Percentiles rank a stretch among this genome's conserved stretches.
phyloP scores from a whole-genome alignment of 1,139 yeast species.

The Meyerozyma smithsonii region DNA sequence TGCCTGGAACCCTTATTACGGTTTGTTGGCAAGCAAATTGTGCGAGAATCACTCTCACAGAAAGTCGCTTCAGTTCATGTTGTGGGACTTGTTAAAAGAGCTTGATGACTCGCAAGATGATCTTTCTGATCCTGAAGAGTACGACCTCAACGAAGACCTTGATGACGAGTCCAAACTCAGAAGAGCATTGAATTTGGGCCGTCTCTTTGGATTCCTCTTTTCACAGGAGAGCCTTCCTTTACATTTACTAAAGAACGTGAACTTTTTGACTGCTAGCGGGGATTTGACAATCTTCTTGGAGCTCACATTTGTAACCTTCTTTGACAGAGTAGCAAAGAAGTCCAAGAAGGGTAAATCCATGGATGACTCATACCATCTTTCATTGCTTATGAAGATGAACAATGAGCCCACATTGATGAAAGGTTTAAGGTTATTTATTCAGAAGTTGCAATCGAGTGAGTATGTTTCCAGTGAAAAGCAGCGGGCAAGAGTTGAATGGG shows the following conservation, averaged over 20 bases:
- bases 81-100: conserved; percentile 85
- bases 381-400: background rate
- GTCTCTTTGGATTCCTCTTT: conserved; percentile 71
- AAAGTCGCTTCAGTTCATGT: conserved; percentile 80
- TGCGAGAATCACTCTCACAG: conserved; percentile 67
- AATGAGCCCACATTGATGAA: conserved; percentile 1
- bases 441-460: background rate
- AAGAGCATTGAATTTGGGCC: conserved; percentile 66
- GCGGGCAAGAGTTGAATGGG: background rate
- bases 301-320: conserved; percentile 61
- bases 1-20: conserved; percentile 87
- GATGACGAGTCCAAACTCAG: conserved; percentile 45
- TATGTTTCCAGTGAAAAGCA: background rate
- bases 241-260: conserved; percentile 66
- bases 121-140: conserved; percentile 42
- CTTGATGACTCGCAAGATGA: conserved; percentile 42
- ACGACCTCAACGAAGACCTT: conserved; percentile 28
- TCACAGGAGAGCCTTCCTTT: conserved; percentile 71
- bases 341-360: conserved; percentile 20
- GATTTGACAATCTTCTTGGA: conserved; percentile 72
- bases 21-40: conserved; percentile 69
- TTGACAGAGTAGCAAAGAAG: conserved; percentile 62
- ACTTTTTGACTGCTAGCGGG: conserved; percentile 66
- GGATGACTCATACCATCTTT: background rate
- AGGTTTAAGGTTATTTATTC: background rate